Conservation (phyloP, 768 basidiomycete genomes). For the Filobasidium wieringae region DNA sequence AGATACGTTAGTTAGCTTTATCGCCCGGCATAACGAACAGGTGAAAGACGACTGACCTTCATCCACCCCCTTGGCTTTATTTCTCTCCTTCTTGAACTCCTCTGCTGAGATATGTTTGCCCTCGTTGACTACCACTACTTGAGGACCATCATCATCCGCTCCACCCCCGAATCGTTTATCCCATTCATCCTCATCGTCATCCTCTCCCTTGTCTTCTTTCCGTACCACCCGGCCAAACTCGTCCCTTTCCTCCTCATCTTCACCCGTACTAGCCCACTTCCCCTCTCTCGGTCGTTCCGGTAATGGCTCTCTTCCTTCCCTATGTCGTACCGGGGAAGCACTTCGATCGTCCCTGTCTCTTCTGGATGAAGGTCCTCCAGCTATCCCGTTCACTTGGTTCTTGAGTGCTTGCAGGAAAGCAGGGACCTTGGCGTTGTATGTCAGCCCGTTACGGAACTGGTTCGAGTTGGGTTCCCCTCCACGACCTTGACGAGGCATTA, state of each 20-base stretch:
- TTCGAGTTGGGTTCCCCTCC: background rate
- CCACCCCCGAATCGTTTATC: conserved; percentile 34
- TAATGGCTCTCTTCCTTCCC: conserved; percentile 19
- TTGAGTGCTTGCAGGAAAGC: conserved; percentile 4
- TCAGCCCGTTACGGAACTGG: conserved; percentile 2
- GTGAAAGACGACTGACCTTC: background rate
- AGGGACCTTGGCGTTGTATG: conserved; percentile 6
- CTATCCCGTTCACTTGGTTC: conserved; percentile 3
- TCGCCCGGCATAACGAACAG: background rate
- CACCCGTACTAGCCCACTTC: conserved; percentile 32
- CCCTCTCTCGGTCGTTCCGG: conserved; percentile 32
- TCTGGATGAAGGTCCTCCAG: background rate
- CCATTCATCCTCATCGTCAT: conserved; percentile 63
- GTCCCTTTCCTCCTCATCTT: conserved; percentile 10
- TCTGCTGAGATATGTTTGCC: conserved; percentile 73
- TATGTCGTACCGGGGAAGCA: background rate
- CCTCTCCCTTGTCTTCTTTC: conserved; percentile 39
- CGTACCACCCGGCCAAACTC: conserved; percentile 4
- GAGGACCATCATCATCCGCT: conserved; percentile 65
- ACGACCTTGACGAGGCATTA: too few species aligned
- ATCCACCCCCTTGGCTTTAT: conserved; percentile 1
- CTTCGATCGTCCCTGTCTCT: background rate
- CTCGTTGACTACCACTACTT: conserved; percentile 74
- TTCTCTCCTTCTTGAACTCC: conserved; percentile 57
- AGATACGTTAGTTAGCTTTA: background rate